These are phyloP conservation scores for Eutypella sp. DNA, from an alignment of 2,329 filamentous ascomycete genomes.

Conservation along the genomic window DNA sequence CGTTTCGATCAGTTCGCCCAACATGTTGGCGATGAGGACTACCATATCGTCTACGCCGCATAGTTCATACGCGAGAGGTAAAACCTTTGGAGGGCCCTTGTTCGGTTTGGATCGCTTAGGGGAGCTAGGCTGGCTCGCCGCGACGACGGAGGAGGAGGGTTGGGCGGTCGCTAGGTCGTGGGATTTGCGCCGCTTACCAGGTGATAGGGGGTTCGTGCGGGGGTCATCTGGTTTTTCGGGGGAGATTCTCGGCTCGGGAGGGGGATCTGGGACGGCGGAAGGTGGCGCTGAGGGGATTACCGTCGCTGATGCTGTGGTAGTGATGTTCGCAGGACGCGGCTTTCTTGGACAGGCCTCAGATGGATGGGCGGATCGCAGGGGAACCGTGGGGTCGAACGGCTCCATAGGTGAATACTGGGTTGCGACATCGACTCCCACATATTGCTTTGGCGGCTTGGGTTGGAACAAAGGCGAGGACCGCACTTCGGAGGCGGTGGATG, in stretches of 20 bases:
- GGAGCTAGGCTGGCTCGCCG: conserved; percentile 29
- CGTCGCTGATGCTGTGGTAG: conserved; percentile 7
- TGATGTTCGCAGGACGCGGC: conserved; percentile 15
- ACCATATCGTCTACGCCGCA: conserved; percentile 84
- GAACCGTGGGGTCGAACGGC: conserved; percentile 35
- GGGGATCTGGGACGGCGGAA: conserved; percentile 16
- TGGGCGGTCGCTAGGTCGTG: conserved; percentile 29
- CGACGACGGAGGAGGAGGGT: conserved; percentile 21
- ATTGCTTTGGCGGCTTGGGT: conserved; percentile 29
- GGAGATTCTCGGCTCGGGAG: conserved; percentile 19
- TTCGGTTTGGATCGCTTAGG: conserved; percentile 53
- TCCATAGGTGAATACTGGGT: conserved; percentile 47
- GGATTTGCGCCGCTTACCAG: conserved; percentile 41
- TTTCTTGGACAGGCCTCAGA: conserved; percentile 22
- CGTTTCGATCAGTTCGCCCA: conserved; percentile 87
- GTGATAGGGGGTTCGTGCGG: conserved; percentile 24
- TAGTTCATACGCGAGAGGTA: conserved; percentile 74
- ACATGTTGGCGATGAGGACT: conserved; percentile 87
- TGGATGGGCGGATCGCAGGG: conserved; percentile 24
- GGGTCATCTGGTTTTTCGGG: conserved; percentile 11
- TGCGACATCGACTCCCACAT: conserved; percentile 43
- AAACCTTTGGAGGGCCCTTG: conserved; percentile 45
- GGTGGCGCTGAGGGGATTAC: conserved; percentile 10
- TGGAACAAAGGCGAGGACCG: conserved; percentile 25
- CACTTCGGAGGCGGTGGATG: conserved; percentile 24